A percentile compares a stretch with the other conserved stretches of the same genome.
These are phyloP conservation scores for Herpetomonas samuelpessoai DNA, from an alignment of 208 protist species.

Conservation along the genomic window DNA sequence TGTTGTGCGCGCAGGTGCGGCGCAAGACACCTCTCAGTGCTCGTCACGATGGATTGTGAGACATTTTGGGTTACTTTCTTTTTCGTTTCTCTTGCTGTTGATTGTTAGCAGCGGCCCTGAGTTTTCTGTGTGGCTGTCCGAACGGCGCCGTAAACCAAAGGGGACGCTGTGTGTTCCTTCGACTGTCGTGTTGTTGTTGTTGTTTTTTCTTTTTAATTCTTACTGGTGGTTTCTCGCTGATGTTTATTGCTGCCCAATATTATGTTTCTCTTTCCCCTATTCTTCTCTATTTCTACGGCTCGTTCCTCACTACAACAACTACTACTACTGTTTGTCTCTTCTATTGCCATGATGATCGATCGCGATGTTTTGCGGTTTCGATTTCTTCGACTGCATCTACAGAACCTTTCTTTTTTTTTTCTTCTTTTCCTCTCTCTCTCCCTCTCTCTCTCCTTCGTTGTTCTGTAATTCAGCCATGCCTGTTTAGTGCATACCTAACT, in stretches of 20 bases:
- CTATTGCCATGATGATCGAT: too few relatives aligned
- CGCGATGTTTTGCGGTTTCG: slow-evolving; percentile 7
- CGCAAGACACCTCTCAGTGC: too few relatives aligned
- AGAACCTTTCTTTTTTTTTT: slow-evolving; percentile 5
- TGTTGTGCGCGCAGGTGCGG: too few relatives aligned
- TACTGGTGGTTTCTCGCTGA: slow-evolving; percentile 12
- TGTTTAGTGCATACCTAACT: too few relatives aligned
- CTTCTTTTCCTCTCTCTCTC: background rate
- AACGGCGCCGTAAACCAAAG: background rate
- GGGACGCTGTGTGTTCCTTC: too few relatives aligned
- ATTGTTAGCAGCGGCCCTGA: too few relatives aligned
- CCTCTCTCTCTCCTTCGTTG: background rate
- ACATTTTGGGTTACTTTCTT: too few relatives aligned
- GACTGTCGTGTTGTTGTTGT: slow-evolving; percentile 2
- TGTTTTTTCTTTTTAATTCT: slow-evolving; percentile 12
- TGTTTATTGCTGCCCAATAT: too few relatives aligned
- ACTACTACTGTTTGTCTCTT: slow-evolving; percentile 1
- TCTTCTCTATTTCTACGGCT: slow-evolving; percentile 12
- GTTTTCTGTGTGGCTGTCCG: background rate
- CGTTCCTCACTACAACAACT: background rate
- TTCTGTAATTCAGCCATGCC: too few relatives aligned
- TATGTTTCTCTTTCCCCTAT: background rate
- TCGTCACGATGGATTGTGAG: too few relatives aligned
- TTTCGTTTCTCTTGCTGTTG: background rate
- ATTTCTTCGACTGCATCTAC: background rate